phyloP scores from a whole-genome alignment of 2,329 filamentous ascomycete genomes.

The Aspergillus terreus region DNA sequence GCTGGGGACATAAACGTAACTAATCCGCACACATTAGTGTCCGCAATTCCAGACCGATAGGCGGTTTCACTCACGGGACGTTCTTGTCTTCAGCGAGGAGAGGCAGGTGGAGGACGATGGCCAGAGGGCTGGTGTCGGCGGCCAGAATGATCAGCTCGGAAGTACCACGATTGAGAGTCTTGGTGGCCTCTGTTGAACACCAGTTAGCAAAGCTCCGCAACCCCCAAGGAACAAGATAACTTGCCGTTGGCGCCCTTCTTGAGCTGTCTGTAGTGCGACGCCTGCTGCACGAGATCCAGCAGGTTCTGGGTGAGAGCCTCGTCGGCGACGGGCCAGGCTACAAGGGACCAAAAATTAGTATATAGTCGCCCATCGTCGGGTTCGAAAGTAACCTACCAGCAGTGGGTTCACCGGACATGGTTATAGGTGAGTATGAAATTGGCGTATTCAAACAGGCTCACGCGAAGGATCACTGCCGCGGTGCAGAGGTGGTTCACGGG shows the following conservation, averaged over 20 bases:
- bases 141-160: constrained; percentile 85
- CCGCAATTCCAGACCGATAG: background rate
- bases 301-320: constrained; percentile 74
- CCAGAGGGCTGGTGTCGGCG: constrained; percentile 80
- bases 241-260: constrained; percentile 82
- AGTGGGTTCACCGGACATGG: constrained; percentile 30
- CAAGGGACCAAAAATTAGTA: constrained; percentile 6
- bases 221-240: background rate
- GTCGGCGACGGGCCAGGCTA: constrained; percentile 70
- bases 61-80: constrained; percentile 52
- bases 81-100: constrained; percentile 78
- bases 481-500: constrained; percentile 8
- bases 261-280: constrained; percentile 61
- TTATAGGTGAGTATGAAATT: constrained; percentile 14
- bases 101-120: constrained; percentile 84
- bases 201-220: background rate
- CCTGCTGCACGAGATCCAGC: constrained; percentile 75
- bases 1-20: constrained; percentile 62
- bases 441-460: constrained; percentile 31
- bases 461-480: constrained; percentile 36
- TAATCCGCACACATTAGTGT: background rate
- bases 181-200: constrained; percentile 54
- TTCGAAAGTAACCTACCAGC: constrained; percentile 20
- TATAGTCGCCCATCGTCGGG: background rate
- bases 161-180: constrained; percentile 87